Conservation (phyloP, 106 monocot species). For the Acanthochlamys bracteata region DNA sequence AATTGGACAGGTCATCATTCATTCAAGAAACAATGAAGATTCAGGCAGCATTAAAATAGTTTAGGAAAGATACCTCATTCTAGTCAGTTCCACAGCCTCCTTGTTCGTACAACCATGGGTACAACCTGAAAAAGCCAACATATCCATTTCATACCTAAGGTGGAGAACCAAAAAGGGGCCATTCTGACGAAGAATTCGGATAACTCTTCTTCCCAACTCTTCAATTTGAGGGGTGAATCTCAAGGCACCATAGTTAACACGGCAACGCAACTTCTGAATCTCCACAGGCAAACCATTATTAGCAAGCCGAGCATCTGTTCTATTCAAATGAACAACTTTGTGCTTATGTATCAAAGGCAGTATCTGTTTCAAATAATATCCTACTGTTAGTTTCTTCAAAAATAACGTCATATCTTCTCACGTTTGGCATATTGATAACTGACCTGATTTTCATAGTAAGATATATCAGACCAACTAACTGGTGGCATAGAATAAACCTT, state of each 20-base stretch:
- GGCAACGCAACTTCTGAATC: slow-evolving; percentile 82
- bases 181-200: slow-evolving; percentile 45
- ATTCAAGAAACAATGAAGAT: too few relatives aligned
- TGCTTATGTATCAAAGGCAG: slow-evolving; percentile 81
- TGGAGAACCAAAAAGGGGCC: slow-evolving; percentile 96
- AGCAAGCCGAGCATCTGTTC: slow-evolving; percentile 83
- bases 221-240: slow-evolving; percentile 86
- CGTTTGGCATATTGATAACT: neutral
- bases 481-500: slow-evolving; percentile 74
- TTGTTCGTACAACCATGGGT: slow-evolving; percentile 72
- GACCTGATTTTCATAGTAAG: slow-evolving; percentile 83
- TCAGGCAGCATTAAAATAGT: too few relatives aligned
- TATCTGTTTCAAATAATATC: slow-evolving; percentile 36
- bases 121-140: slow-evolving; percentile 98
- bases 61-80: slow-evolving; percentile 53
- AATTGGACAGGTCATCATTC: too few relatives aligned
- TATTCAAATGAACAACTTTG: slow-evolving; percentile 78
- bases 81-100: slow-evolving; percentile 65
- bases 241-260: slow-evolving; percentile 66
- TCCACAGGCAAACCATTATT: slow-evolving; percentile 85
- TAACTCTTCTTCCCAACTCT: slow-evolving; percentile 69
- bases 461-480: slow-evolving; percentile 89
- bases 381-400: slow-evolving; percentile 1
- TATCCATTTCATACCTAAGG: slow-evolving; percentile 95
- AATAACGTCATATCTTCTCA: neutral